Evolutionary conservation across 1,284 basidiomycete species (phyloP), one percentile per base, ranked within the genome.

Genomic region (Trichosporon sp.): DNA sequence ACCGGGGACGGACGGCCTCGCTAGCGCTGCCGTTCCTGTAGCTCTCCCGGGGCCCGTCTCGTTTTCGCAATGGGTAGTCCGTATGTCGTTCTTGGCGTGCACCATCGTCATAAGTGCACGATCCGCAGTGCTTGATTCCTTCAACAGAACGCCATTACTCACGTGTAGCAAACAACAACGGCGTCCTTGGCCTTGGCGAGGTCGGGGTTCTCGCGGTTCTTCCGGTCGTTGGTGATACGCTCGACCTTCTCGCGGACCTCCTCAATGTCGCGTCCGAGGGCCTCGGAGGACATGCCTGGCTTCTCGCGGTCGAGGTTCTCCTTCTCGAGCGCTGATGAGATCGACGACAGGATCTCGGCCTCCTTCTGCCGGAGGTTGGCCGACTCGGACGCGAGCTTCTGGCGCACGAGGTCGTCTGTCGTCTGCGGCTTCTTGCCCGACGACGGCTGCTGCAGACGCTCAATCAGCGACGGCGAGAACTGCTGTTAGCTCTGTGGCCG

Each of bases 271-370:
- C 81, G 76, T 1, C 80, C 77, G 40, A 85, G 74, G 8, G 83
- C 77, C 70, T 83, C 81, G 14, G 76, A 77, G 68, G 74, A 78
- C 79, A 83, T 79, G 8, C 83, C 82, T 0, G 83, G 79, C 73
- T 83, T 82, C 68, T 84, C 82, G 73, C 78, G 80, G 75, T 84
- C 81, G 67, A 84, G 71, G 76, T 84, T 84, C 75, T 84, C 83
- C 78, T 84, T 84, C 72, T 84, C 83, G 40, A 84, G 75, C 37
- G 83, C 83, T 0, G 79, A 76, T 1, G 77, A 79, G 74, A 84
- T 84, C 46, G 75, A 76, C 16, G 71, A 66, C 65, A 84, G 75
- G 70, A 84, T 84, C 71, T 81, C 80, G 8, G 79, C 77, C 75
- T 84, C 83, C 75, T 84, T 79, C 31, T 77, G 56, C 26, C 83